phyloP scores from a whole-genome alignment of 1,284 basidiomycete genomes.

The Prillingera fragicola region DNA sequence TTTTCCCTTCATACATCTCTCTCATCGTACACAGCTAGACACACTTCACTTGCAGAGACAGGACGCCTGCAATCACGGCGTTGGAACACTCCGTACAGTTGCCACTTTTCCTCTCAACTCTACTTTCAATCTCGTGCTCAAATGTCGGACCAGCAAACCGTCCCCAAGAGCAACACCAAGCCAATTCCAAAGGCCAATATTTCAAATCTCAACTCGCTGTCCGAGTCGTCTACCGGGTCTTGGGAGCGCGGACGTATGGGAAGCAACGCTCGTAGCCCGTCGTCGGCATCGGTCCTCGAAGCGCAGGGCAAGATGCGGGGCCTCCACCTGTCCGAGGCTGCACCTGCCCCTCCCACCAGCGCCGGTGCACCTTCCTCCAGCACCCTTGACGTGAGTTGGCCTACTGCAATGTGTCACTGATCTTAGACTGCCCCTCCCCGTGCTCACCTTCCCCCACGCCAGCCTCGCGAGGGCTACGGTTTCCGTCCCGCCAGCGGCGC shows the following conservation, averaged over 20 bases:
- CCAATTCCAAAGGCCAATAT: conserved; percentile 29
- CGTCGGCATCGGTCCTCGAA: conserved; percentile 24
- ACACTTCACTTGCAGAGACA: too few relatives aligned
- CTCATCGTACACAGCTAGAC: too few relatives aligned
- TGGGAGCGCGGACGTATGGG: conserved; percentile 42
- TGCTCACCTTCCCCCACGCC: conserved; percentile 19
- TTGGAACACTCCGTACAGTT: not conserved
- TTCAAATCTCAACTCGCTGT: conserved; percentile 33
- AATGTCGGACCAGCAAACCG: conserved; percentile 6
- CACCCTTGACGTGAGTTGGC: not conserved
- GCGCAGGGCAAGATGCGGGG: conserved; percentile 4
- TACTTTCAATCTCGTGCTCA: too few relatives aligned
- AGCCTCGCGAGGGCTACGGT: conserved; percentile 65
- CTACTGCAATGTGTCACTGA: conserved; percentile 1
- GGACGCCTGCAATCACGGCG: too few relatives aligned
- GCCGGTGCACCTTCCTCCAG: not conserved
- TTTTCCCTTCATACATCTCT: too few relatives aligned
- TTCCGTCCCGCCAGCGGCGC: conserved; percentile 65
- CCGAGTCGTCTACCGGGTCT: conserved; percentile 43
- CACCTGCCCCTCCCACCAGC: not conserved
- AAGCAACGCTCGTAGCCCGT: conserved; percentile 38
- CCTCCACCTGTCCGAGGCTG: not conserved
- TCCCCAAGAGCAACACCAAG: conserved; percentile 6
- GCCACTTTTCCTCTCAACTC: not conserved
- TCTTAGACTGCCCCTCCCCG: not conserved